phyloP scores from a whole-genome alignment of 2,329 filamentous ascomycete species.

The Colletotrichum sp. region DNA sequence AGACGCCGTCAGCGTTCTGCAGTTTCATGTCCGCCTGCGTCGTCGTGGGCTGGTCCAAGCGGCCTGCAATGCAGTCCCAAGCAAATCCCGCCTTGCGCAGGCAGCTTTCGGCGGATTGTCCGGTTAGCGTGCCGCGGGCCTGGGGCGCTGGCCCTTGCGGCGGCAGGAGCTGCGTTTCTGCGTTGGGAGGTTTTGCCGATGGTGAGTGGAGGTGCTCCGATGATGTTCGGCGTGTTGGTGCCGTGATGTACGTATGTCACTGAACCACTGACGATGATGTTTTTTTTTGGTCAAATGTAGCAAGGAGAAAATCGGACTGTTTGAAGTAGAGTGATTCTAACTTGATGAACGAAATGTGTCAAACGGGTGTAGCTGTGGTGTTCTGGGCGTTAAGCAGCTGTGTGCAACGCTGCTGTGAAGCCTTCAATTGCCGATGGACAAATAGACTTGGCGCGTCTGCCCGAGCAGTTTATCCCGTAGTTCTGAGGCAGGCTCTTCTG shows the following conservation, averaged over 20 bases:
- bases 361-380: background rate
- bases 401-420: background rate
- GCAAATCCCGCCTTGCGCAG: background rate
- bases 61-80: background rate
- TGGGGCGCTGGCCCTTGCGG: background rate
- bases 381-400: background rate
- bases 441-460: background rate
- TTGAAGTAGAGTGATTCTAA: accelerated
- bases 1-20: background rate
- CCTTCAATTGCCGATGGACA: background rate
- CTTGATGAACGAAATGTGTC: background rate
- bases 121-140: background rate
- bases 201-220: background rate
- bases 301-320: accelerated
- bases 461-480: background rate
- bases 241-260: background rate
- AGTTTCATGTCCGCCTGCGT: background rate
- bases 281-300: background rate
- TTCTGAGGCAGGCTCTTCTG: background rate
- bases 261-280: background rate
- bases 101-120: background rate
- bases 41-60: background rate
- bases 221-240: background rate
- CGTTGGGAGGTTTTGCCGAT: background rate
- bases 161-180: background rate